Percentiles rank a stretch among this genome's conserved stretches.
Evolutionary conservation across 2,329 filamentous ascomycete genomes (phyloP).

Genomic region (Xylariaceae sp.): DNA sequence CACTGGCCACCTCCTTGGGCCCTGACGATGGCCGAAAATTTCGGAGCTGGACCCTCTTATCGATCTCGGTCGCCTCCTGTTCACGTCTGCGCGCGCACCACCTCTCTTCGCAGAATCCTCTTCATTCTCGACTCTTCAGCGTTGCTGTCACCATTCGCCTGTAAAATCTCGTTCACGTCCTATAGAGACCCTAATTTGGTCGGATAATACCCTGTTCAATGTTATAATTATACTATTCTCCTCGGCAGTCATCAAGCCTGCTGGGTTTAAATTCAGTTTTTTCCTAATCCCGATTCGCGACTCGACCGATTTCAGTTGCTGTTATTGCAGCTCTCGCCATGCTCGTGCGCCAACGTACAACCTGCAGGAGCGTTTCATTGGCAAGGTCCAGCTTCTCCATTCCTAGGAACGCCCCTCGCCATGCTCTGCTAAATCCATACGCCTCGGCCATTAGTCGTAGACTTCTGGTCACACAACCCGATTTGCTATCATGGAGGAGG

Average conservation of each 20-base stretch:
- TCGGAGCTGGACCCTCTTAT: slow-evolving; percentile 12
- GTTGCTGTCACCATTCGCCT: no score
- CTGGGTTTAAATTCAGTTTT: slow-evolving; percentile 9
- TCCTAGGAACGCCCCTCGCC: no score
- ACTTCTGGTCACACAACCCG: slow-evolving; percentile 20
- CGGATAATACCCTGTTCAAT: slow-evolving; percentile 13
- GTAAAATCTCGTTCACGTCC: no score
- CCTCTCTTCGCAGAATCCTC: slow-evolving; percentile 2
- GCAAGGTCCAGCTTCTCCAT: slow-evolving; percentile 10
- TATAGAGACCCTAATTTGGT: no score
- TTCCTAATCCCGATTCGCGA: no score
- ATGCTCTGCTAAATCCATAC: slow-evolving; percentile 4
- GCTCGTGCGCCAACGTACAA: slow-evolving; percentile 20
- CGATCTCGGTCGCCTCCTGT: slow-evolving; percentile 4
- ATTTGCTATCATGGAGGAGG: slow-evolving; percentile 19
- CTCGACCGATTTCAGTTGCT: no score
- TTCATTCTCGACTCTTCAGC: neutral
- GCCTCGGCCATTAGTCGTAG: slow-evolving; percentile 11
- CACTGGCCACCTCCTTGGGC: no score
- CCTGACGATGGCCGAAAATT: slow-evolving; percentile 10
- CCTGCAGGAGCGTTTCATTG: slow-evolving; percentile 20
- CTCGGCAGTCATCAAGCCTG: slow-evolving; percentile 17
- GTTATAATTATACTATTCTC: slow-evolving; percentile 15
- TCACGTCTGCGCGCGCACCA: no score
- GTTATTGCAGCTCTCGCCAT: slow-evolving; percentile 19